These are phyloP conservation scores for Fusarium marasasianum DNA, from an alignment of 2,329 filamentous ascomycete genomes.

Conservation along the genomic window DNA sequence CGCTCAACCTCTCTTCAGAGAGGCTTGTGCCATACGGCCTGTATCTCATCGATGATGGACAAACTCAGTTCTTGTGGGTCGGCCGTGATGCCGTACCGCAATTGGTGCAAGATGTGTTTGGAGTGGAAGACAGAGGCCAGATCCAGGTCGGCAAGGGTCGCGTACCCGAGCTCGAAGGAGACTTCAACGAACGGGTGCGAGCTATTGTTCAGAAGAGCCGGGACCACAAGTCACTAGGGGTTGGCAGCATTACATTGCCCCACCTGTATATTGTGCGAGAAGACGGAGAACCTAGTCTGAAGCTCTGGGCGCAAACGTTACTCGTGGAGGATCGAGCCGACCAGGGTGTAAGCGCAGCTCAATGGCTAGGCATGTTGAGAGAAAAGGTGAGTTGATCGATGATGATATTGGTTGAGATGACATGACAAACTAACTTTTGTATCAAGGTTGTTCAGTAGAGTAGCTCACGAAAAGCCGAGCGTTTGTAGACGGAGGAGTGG, in stretches of 20 bases:
- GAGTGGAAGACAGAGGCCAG: slow-evolving; percentile 81
- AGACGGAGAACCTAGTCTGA: slow-evolving; percentile 93
- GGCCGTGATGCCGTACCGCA: slow-evolving; percentile 93
- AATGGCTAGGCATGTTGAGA: slow-evolving; percentile 90
- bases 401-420: background rate
- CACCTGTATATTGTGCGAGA: slow-evolving; percentile 94
- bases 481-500: slow-evolving; percentile 29
- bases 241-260: slow-evolving; percentile 91
- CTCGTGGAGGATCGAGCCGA: slow-evolving; percentile 95
- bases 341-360: slow-evolving; percentile 89
- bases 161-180: slow-evolving; percentile 88
- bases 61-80: slow-evolving; percentile 97
- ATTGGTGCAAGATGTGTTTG: slow-evolving; percentile 89
- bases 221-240: slow-evolving; percentile 85
- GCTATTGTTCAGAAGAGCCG: slow-evolving; percentile 91
- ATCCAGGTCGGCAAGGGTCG: slow-evolving; percentile 91
- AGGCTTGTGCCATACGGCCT: slow-evolving; percentile 88
- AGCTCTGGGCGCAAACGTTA: slow-evolving; percentile 96
- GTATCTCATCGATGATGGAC: slow-evolving; percentile 96
- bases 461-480: slow-evolving; percentile 21
- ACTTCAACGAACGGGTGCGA: slow-evolving; percentile 95
- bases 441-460: slow-evolving; percentile 49
- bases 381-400: slow-evolving; percentile 78
- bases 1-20: slow-evolving; percentile 87
- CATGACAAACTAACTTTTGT: slow-evolving; percentile 21